Base-by-base conservation (phyloP, 2,329 filamentous ascomycete genomes). In the Fusarium torulosum region DNA sequence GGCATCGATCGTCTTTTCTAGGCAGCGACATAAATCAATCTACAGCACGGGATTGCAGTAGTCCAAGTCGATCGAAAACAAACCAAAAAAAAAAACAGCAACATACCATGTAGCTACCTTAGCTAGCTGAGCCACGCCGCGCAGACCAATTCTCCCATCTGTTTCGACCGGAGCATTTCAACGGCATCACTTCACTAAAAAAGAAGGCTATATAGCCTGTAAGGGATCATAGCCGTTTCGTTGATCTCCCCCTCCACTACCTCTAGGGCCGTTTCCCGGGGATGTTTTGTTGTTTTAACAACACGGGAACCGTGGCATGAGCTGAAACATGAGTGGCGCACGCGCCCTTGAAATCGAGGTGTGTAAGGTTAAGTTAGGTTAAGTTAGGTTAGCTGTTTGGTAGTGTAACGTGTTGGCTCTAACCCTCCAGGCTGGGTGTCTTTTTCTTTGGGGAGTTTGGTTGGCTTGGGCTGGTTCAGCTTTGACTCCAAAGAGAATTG, bases 1-100 rank as follows among this genome's bases (percentile, higher is more conserved):
- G 62, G 61, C 21, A 66, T 66, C 37, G 65, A 66, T 68, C 66
- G 37, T 46, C 66, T 63, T 44, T 35, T 50, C 52, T 29, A 68
- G 65, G 66, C 61, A 68, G 49, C 66, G 43, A 66, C 33, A 69
- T 66, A 66, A 69, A 52, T 51, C 52, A 59, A 68, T 62, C 55
- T 54, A 42, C 42, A 53, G n/a, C n/a, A n/a, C n/a, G n/a, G 31
- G 21, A 29, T 55, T 68, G 38, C 53, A 44, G 42, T 56, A 61
- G 50, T 45, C 37, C 42, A 33, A 38, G 40, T 43, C 43, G 61
- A 66, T 60, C 52, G 53, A 53, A 47, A n/a, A 35, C 27, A 35
- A 25, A 25, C 8, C 25, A 25, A 25, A 15, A 35, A 35, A 8
- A 35, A 17, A 13, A 11, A 29, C 10, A 29, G 27, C 4, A 29